Evolutionary conservation across 2,329 filamentous ascomycete genomes (phyloP).

Genomic region (Aotearoamyces nothofagi): DNA sequence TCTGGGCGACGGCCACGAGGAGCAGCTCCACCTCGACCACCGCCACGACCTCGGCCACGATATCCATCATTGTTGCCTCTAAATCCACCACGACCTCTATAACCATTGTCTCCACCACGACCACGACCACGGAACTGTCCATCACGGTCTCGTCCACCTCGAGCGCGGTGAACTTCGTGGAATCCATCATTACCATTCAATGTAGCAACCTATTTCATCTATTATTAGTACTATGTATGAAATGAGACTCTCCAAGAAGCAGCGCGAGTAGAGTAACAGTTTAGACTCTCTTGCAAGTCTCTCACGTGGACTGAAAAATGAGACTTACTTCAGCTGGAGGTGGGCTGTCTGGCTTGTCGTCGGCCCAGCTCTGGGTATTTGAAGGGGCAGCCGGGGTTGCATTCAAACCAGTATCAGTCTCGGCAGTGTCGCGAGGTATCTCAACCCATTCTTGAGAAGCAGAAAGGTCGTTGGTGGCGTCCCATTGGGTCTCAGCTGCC

Average conservation of each 20-base stretch:
- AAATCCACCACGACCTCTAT: slow-evolving; percentile 31
- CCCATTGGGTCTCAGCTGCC: slow-evolving; percentile 53
- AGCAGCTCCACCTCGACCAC: slow-evolving; percentile 13
- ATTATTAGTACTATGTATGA: too few relatives aligned
- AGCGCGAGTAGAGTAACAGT: slow-evolving; percentile 1
- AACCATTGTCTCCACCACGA: slow-evolving; percentile 33
- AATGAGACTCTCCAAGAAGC: too few relatives aligned
- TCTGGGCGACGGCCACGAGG: slow-evolving; percentile 13
- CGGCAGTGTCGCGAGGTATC: slow-evolving; percentile 58
- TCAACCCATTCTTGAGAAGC: slow-evolving; percentile 25
- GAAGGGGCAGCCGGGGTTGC: slow-evolving; percentile 36
- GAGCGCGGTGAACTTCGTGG: slow-evolving; percentile 51
- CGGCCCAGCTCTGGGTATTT: slow-evolving; percentile 62
- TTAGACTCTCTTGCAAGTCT: not conserved
- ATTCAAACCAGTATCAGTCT: slow-evolving; percentile 52
- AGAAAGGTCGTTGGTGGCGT: slow-evolving; percentile 23
- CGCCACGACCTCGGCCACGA: slow-evolving; percentile 30
- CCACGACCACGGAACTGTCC: slow-evolving; percentile 36
- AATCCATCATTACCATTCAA: slow-evolving; percentile 48
- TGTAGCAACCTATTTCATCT: slow-evolving; percentile 10
- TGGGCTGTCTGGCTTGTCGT: slow-evolving; percentile 50
- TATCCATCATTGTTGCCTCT: slow-evolving; percentile 31
- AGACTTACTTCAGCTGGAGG: slow-evolving; percentile 24
- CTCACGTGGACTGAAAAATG: too few relatives aligned
- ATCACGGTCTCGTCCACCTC: slow-evolving; percentile 35